Evolutionary conservation across 805 yeast genomes (phyloP).

Genomic region (Grigorovia jiainica): DNA sequence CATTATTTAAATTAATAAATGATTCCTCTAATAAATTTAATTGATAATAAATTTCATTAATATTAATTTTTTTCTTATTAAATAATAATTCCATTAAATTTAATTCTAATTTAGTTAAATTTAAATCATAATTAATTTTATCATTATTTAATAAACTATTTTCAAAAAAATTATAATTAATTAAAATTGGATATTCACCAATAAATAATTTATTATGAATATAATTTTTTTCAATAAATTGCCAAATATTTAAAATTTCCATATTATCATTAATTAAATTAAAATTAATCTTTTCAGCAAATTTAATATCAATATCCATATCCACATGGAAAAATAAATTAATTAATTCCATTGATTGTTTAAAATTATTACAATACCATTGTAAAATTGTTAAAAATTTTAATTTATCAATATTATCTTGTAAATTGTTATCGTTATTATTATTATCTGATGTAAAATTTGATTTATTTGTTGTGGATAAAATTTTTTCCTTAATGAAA

Average conservation of each 20-base stretch:
- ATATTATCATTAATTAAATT: conserved; percentile 14
- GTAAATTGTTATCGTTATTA: not conserved
- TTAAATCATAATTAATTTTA: conserved; percentile 7
- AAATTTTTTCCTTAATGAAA: not conserved
- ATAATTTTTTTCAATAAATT: conserved; percentile 17
- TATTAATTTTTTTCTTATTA: conserved; percentile 10
- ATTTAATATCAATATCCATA: conserved; percentile 16
- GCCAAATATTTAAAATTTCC: conserved; percentile 13
- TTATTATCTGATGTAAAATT: not conserved
- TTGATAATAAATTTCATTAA: not conserved
- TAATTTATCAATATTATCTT: not conserved
- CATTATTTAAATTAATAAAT: conserved; percentile 8
- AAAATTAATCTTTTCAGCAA: conserved; percentile 14
- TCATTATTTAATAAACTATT: conserved; percentile 14
- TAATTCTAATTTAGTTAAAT: conserved; percentile 9
- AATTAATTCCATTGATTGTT: not conserved
- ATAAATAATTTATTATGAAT: conserved; percentile 17
- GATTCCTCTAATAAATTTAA: conserved; percentile 2
- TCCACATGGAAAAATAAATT: conserved; percentile 3
- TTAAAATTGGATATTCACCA: conserved; percentile 17
- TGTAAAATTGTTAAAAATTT: not conserved
- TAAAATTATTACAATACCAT: not conserved
- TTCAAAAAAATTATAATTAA: conserved; percentile 5
- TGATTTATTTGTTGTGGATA: not conserved
- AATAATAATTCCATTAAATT: conserved; percentile 17